These are phyloP conservation scores for Plasmodium cynomolgi DNA, from an alignment of 169 alveolate genomes.

Conservation along the genomic window DNA sequence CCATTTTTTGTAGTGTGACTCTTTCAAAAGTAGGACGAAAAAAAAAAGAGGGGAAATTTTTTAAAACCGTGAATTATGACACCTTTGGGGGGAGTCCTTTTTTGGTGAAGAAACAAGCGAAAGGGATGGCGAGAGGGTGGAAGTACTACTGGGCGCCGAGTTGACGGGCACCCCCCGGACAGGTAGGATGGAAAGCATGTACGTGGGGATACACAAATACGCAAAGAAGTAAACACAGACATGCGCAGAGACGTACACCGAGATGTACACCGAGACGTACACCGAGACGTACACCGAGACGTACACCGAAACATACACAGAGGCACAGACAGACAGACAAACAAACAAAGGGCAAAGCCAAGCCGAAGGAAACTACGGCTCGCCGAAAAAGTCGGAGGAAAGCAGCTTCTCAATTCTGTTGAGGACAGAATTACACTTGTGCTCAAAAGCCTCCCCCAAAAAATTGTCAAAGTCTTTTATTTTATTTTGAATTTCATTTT, in stretches of 20 bases:
- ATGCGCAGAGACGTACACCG: neutral
- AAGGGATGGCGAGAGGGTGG: neutral
- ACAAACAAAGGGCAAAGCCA: neutral
- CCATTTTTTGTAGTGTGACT: neutral
- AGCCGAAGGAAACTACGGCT: neutral
- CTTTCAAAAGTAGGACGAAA: neutral
- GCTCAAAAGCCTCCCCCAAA: slow-evolving; percentile 27
- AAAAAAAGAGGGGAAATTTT: neutral
- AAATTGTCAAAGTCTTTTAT: slow-evolving; percentile 47
- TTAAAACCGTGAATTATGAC: neutral
- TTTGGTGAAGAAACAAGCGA: neutral
- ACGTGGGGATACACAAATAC: neutral
- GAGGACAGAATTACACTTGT: slow-evolving; percentile 53
- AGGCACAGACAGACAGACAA: neutral
- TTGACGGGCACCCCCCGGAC: neutral
- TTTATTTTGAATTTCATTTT: slow-evolving; percentile 70
- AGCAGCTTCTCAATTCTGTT: slow-evolving; percentile 59
- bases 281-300: neutral
- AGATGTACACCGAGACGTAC: neutral
- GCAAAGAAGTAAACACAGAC: neutral
- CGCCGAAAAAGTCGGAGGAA: slow-evolving; percentile 43
- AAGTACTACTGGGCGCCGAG: neutral
- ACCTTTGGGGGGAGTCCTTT: neutral
- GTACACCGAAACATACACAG: neutral
- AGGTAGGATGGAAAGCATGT: neutral